Conservation (phyloP, 768 basidiomycete genomes). For the Pleurotus sapidus region DNA sequence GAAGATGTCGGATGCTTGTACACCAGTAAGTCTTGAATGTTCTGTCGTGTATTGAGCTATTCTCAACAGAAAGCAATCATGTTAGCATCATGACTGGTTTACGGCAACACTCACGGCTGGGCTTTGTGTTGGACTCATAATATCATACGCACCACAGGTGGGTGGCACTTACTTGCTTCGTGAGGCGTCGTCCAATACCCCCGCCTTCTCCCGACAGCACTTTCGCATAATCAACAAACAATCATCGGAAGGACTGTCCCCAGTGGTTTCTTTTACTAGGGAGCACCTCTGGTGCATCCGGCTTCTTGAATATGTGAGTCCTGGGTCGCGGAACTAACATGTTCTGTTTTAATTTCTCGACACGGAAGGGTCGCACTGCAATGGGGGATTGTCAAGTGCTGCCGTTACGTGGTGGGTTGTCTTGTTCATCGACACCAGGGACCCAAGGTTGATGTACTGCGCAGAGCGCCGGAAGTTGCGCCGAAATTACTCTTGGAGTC, state of each 20-base stretch:
- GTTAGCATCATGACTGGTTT: constrained; percentile 71
- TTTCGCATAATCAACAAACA: constrained; percentile 73
- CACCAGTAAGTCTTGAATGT: not conserved
- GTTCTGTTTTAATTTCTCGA: too few relatives aligned
- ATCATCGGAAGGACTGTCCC: constrained; percentile 88
- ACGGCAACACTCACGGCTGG: constrained; percentile 60
- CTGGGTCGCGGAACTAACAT: not conserved
- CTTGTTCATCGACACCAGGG: too few relatives aligned
- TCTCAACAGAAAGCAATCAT: not conserved
- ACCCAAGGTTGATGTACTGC: not conserved
- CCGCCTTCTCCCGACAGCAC: constrained; percentile 42
- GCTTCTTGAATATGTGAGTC: constrained; percentile 78
- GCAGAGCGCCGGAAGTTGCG: constrained; percentile 67
- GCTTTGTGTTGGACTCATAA: constrained; percentile 68
- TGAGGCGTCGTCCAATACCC: too few relatives aligned
- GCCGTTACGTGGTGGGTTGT: constrained; percentile 64
- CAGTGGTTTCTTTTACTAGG: constrained; percentile 90
- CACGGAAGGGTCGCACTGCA: constrained; percentile 72
- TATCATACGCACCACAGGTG: constrained; percentile 87
- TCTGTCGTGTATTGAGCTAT: not conserved
- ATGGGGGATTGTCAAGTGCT: constrained; percentile 81
- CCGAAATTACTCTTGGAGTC: constrained; percentile 80
- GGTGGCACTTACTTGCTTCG: constrained; percentile 16
- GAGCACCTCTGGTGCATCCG: constrained; percentile 77
- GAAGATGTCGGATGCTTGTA: not conserved